Evolutionary conservation across 2,329 filamentous ascomycete genomes (phyloP), one percentile per base, ranked within the genome.

Genomic region (Fusarium sp.): DNA sequence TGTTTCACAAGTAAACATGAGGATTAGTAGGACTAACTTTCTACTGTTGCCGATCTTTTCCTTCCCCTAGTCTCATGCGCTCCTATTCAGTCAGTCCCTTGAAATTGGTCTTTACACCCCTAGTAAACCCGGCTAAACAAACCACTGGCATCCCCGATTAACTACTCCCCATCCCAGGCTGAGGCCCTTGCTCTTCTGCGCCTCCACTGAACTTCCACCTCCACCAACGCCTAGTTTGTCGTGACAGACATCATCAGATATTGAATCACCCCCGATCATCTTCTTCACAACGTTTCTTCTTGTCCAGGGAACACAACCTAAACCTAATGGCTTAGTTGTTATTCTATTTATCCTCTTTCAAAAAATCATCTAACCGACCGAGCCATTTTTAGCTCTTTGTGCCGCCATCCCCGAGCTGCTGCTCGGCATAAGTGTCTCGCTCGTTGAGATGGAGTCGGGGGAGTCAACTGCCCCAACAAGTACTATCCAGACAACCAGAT

Each of bases 401-500:
- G 70, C 69, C 71, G 62, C 64, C 57, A 71, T 70, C 62, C 55
- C 60, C 70, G 69, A 74, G 67, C 67, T 72, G 60, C 62, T 68
- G 60, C 70, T 72, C 67, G 60, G 61, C 75, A 64, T 53, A 60
- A 65, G 63, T 67, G 67, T 76, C 67, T 67, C 65, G 73, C 73
- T 74, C 70, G 78, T 78, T 78, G 82, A 80, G 80, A 83, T 83
- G 82, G 82, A 82, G 80, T 75, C 77, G 74, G 76, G 75, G 63
- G 75, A 77, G 65, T 71, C 70, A 46, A 63, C 69, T 63, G 56
- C 67, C 67, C 41, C 60, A 66, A 76, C 63, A 59, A 76, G 57
- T 58, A 67, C 64, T 64, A 64, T 64, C 52, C 60, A 57, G 53
- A 67, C 69, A 50, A 62, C 72, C 35, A 73, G 58, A 69, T 53